phyloP scores from a whole-genome alignment of 495 filamentous ascomycete genomes.

The Lasiosphaeria ovina region DNA sequence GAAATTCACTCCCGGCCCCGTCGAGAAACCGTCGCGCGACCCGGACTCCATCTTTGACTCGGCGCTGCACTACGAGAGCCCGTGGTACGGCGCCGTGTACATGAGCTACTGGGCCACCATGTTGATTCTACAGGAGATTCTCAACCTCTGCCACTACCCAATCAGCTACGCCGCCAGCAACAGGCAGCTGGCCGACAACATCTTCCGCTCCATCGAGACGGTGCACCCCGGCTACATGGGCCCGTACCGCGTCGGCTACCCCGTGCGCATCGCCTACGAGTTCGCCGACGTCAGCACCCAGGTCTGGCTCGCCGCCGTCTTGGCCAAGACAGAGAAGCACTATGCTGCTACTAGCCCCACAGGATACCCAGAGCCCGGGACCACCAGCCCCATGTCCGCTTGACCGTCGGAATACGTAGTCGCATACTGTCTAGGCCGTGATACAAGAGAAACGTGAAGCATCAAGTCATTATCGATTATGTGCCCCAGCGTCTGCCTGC shows the following conservation, averaged over 20 bases:
- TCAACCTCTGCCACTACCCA: conserved; percentile 12
- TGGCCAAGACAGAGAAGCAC: conserved; percentile 14
- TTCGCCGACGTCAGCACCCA: conserved; percentile 17
- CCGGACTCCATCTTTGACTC: conserved; percentile 10
- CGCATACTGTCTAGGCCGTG: no score
- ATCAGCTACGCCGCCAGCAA: conserved; percentile 11
- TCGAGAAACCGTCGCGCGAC: conserved; percentile 15
- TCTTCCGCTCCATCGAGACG: conserved; percentile 20
- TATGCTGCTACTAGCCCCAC: conserved; percentile 17
- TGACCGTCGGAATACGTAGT: no score
- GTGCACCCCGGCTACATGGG: conserved; percentile 18
- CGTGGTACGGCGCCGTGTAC: conserved; percentile 18
- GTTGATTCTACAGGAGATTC: conserved; percentile 19
- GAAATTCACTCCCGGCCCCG: not conserved
- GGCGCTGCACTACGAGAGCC: conserved; percentile 7
- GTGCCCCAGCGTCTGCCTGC: no score
- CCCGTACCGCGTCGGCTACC: conserved; percentile 19
- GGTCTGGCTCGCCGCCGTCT: conserved; percentile 14
- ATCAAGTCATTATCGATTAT: no score
- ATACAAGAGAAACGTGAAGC: no score
- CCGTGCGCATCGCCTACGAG: conserved; percentile 20
- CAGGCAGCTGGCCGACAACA: conserved; percentile 13
- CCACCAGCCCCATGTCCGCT: not conserved
- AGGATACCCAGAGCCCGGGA: conserved; percentile 6
- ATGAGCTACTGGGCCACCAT: conserved; percentile 22